phyloP scores from a whole-genome alignment of 305 asterid genomes.

The Nicotiana rustica region DNA sequence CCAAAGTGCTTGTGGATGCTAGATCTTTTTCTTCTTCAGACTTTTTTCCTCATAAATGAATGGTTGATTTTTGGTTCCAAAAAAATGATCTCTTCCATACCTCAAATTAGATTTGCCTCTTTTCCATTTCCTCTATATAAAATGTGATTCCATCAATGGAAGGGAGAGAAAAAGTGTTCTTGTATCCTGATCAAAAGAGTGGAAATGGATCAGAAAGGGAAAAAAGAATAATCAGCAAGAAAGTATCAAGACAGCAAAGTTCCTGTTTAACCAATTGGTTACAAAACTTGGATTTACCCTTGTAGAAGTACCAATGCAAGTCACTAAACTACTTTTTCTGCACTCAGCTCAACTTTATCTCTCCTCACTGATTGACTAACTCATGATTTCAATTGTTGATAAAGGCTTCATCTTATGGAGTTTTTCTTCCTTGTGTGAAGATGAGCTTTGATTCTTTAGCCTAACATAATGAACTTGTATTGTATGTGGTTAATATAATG shows the following conservation, averaged over 20 bases:
- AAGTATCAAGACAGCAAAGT: neutral
- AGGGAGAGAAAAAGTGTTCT: neutral
- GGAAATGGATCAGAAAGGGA: neutral
- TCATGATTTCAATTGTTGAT: neutral
- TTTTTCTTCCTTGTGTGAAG: neutral
- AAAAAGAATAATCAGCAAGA: neutral
- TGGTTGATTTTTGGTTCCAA: conserved; percentile 7
- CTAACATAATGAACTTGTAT: neutral
- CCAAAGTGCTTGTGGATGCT: neutral
- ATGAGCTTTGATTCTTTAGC: neutral
- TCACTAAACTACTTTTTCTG: conserved; percentile 6
- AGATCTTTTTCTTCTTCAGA: neutral
- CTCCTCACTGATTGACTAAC: neutral
- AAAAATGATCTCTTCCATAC: neutral
- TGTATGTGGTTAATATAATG: neutral
- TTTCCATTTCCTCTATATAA: neutral
- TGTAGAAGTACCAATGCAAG: neutral
- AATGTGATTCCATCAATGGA: neutral
- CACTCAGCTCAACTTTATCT: neutral
- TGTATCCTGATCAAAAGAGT: neutral
- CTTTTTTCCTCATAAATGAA: neutral
- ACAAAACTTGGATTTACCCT: neutral
- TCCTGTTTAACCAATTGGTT: neutral
- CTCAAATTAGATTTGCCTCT: neutral
- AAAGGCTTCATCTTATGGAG: neutral